phyloP scores from a whole-genome alignment of 805 yeast species.

The Teunomyces lycoperdinae region DNA sequence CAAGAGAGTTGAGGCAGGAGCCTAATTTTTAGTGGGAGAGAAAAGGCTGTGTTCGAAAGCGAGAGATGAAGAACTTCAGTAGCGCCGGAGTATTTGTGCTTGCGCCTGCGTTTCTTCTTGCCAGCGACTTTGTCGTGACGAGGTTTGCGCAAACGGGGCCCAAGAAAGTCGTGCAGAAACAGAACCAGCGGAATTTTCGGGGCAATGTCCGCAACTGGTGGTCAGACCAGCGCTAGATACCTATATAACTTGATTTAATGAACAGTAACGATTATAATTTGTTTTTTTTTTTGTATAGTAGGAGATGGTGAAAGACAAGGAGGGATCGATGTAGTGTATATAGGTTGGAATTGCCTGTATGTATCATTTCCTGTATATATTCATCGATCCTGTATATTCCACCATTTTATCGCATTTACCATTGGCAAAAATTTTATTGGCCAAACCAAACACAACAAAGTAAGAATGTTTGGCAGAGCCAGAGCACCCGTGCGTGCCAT shows the following conservation, averaged over 20 bases:
- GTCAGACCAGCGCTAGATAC: neutral
- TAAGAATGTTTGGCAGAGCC: constrained; percentile 12
- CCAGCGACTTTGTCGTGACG: constrained; percentile 26
- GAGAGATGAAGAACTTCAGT: constrained; percentile 19
- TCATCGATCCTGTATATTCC: neutral
- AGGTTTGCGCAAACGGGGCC: constrained; percentile 17
- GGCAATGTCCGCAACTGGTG: constrained; percentile 3
- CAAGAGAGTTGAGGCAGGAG: no score
- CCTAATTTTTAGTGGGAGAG: no score
- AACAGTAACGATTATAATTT: neutral
- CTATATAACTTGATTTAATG: neutral
- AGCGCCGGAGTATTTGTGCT: constrained; percentile 23
- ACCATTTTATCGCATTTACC: neutral
- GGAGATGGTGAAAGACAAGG: neutral
- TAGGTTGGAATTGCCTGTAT: no score
- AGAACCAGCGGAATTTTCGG: neutral
- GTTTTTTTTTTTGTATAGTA: neutral
- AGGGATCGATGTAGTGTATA: neutral
- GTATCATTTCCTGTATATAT: no score
- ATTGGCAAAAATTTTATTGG: constrained; percentile 8
- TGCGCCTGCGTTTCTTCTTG: constrained; percentile 31
- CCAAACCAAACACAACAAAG: neutral
- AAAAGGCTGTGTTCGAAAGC: neutral
- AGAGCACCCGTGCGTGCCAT: constrained; percentile 10
- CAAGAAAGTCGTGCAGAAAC: constrained; percentile 9